Base-by-base conservation (phyloP, 371 early-diverging fungal species). In the Mortierella sp. region DNA sequence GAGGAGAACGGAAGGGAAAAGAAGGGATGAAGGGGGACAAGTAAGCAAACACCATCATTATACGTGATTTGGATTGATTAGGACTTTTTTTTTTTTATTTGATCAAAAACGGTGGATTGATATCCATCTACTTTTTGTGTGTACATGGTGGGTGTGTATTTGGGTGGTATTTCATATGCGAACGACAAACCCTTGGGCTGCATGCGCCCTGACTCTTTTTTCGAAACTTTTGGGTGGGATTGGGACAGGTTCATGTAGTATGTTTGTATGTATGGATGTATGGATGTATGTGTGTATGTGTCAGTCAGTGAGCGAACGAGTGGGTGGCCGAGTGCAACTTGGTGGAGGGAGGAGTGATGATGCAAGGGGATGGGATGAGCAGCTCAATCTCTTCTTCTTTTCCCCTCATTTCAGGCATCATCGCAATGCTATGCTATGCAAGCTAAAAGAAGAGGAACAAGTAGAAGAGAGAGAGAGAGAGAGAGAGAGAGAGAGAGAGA, bases 201-300 rank as follows among this genome's bases (percentile, higher is more conserved):
- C 47, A 48, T 31, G 52, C 73, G 31, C 73, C 38, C 73, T 38
- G 47, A 38, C 73, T 47, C 73, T 52, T 50, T 72, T 44, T 31
- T 38, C 42, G 42, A 38, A 1, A 16, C 47, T 44, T 24, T 48
- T 72, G 21, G 72, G 47, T 16, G 24, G 68, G 68, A 38, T 68
- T 42, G 42, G 42, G 10, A 68, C 11, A 68, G 21, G 42, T 38
- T 38, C 42, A 24, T 68, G 68, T 47, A 13, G 50, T 50, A 3
- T 13, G 16, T 50, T 2, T 50, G 50, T 38, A 38, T 68, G 42
- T 68, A n/a, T n/a, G n/a, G n/a, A n/a, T n/a, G n/a, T 47, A 13
- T 50, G 16, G 1, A 48, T 50, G 50, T 50, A 3, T 13, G 16
- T 50, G 16, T 50, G 50, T 38, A 38, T 68, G 42, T 68, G 9